Conservation (phyloP, 805 yeast genomes). For the Pichia nakasei region DNA sequence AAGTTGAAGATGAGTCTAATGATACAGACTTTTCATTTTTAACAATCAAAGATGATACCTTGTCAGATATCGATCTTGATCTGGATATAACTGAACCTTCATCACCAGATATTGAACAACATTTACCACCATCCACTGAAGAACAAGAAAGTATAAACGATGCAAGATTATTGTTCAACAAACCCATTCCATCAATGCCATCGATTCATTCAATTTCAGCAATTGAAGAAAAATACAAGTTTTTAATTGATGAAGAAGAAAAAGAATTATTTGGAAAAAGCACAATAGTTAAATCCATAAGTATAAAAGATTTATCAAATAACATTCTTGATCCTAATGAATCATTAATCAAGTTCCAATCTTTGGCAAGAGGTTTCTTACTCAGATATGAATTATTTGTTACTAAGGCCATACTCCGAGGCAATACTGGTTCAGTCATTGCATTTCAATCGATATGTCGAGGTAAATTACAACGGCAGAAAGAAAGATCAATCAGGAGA, state of each 20-base stretch:
- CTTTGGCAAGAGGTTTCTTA: constrained; percentile 61
- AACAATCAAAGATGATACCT: background rate
- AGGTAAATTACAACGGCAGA: constrained; percentile 28
- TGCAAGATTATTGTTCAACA: constrained; percentile 12
- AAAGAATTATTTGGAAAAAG: constrained; percentile 8
- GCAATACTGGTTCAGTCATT: constrained; percentile 43
- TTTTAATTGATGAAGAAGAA: constrained; percentile 17
- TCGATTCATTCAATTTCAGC: constrained; percentile 10
- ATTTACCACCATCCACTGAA: constrained; percentile 5
- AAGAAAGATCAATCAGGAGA: background rate
- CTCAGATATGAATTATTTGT: constrained; percentile 58
- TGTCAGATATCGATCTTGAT: background rate
- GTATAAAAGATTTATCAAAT: background rate
- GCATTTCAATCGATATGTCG: constrained; percentile 42
- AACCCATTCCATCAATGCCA: constrained; percentile 7
- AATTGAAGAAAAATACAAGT: constrained; percentile 12
- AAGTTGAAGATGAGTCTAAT: background rate
- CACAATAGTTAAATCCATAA: background rate
- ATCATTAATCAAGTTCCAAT: constrained; percentile 41
- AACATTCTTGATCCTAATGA: background rate
- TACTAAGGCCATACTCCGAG: constrained; percentile 49
- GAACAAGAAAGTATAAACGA: constrained; percentile 8
- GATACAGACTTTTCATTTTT: background rate
- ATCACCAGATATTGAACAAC: background rate
- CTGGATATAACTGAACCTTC: background rate